These are phyloP conservation scores for Pseudogymnoascus sp. DNA, from an alignment of 2,329 filamentous ascomycete genomes.

Conservation along the genomic window DNA sequence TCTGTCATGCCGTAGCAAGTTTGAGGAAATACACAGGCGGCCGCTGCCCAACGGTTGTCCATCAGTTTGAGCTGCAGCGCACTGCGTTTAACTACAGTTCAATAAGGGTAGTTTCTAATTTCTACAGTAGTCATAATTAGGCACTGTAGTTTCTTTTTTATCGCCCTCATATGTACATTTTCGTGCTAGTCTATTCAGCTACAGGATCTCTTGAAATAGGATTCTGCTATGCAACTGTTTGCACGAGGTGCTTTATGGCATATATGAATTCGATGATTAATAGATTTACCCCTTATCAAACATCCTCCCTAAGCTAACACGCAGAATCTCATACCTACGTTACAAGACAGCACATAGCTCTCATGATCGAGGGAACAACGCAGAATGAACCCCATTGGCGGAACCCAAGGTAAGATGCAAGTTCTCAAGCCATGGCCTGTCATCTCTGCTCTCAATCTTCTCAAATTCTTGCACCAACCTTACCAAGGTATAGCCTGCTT, in stretches of 20 bases:
- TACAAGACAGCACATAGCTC: neutral
- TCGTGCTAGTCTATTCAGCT: too few species aligned
- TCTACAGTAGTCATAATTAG: too few species aligned
- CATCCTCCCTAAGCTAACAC: neutral
- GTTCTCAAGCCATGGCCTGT: slow-evolving; percentile 17
- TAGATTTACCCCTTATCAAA: neutral
- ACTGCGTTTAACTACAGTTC: too few species aligned
- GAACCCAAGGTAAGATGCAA: slow-evolving; percentile 18
- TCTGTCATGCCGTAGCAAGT: too few species aligned
- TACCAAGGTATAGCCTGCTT: slow-evolving; percentile 30
- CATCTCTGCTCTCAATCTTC: slow-evolving; percentile 25
- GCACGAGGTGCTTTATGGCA: neutral
- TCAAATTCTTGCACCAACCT: slow-evolving; percentile 30
- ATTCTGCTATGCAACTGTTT: too few species aligned
- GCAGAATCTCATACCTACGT: neutral
- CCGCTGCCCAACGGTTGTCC: too few species aligned
- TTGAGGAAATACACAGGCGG: too few species aligned
- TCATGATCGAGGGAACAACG: slow-evolving; percentile 5
- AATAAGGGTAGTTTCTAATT: too few species aligned
- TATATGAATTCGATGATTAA: neutral
- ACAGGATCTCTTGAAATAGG: too few species aligned
- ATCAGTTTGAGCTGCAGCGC: too few species aligned
- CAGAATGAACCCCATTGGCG: slow-evolving; percentile 18
- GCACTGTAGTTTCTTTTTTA: too few species aligned
- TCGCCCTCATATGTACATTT: too few species aligned